Evolutionary conservation across 2,329 filamentous ascomycete species (phyloP), one percentile per base, ranked within the genome.

Genomic region (Cladophialophora chaetospira): DNA sequence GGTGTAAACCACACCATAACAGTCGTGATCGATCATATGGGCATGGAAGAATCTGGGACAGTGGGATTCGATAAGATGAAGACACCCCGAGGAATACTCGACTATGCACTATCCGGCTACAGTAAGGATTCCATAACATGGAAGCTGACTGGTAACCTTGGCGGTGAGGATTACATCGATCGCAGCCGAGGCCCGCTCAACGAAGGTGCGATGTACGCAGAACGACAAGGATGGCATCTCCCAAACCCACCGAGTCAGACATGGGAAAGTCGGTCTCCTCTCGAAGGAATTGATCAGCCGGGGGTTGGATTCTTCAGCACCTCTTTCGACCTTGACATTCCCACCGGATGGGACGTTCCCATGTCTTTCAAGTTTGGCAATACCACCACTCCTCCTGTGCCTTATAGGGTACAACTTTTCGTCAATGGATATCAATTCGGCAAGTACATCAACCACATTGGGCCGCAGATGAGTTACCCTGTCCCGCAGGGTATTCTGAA

Each of bases 381-480:
- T 43, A 60, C 29, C 35, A 54, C 60, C 19, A 38, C 13, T 29
- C 42, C 49, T 55, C 38, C 44, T 51, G 26, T 42, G 31, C 69
- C 73, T 4, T 88, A 87, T 61, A 77, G 88, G 15, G 83, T 78
- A 1, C 80, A 87, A 64, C 72, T 91, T 5, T 91, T 82, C 66
- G 84, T 91, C 42, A 91, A 91, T 65, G 88, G 88, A 1, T 91
- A 85, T 71, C 88, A 91, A 69, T 91, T 85, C 61, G 84, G 82
- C 2, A 85, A 86, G 67, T 86, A 81, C 60, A 58, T 73, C n/a
- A 85, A 83, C 66, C 87, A 91, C 61, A 77, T 91, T n/a, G 89
- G 89, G 0, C 89, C 89, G 1, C 88, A 93, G 73, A 83, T 79
- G 0, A 76, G 71, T 1, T 92, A 86, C 68, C 87, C 87, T 1